Conservation (phyloP, 495 filamentous ascomycete genomes). For the Neohortaea acidophila region DNA sequence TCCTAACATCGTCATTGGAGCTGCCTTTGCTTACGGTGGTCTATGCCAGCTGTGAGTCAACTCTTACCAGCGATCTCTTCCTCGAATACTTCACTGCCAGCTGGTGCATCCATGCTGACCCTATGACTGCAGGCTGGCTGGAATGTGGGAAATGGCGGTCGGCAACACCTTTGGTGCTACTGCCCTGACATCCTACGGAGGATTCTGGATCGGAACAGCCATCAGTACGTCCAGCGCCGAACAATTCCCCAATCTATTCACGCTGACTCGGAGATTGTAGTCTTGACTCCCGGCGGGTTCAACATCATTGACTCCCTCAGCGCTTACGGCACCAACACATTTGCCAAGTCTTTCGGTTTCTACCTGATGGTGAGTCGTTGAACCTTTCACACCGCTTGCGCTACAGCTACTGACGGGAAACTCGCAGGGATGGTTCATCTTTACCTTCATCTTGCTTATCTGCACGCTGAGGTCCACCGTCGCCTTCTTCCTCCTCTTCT, state of each 20-base stretch:
- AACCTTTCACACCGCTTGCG: neutral
- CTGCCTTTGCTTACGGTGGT: conserved; percentile 40
- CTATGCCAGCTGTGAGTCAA: conserved; percentile 79
- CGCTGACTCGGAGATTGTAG: no score
- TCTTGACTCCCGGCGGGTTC: conserved; percentile 69
- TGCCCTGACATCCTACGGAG: conserved; percentile 88
- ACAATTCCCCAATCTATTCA: no score
- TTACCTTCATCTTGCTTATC: conserved; percentile 75
- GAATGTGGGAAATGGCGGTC: conserved; percentile 98
- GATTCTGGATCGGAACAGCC: conserved; percentile 89
- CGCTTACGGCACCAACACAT: conserved; percentile 25
- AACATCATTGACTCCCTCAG: conserved; percentile 35
- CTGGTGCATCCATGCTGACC: no score
- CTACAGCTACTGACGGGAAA: neutral
- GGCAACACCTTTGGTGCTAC: conserved; percentile 96
- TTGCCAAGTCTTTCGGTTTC: conserved; percentile 61
- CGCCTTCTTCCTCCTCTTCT: conserved; percentile 92
- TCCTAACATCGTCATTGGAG: conserved; percentile 30
- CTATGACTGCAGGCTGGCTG: no score
- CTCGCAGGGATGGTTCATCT: conserved; percentile 92
- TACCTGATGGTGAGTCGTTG: conserved; percentile 52
- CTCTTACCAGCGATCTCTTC: no score
- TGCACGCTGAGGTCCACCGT: conserved; percentile 88
- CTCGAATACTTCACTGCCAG: no score
- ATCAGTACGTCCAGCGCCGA: no score